Percentiles rank a stretch among this genome's conserved stretches.
Conservation (phyloP, 768 basidiomycete genomes). For the Postia placenta region DNA sequence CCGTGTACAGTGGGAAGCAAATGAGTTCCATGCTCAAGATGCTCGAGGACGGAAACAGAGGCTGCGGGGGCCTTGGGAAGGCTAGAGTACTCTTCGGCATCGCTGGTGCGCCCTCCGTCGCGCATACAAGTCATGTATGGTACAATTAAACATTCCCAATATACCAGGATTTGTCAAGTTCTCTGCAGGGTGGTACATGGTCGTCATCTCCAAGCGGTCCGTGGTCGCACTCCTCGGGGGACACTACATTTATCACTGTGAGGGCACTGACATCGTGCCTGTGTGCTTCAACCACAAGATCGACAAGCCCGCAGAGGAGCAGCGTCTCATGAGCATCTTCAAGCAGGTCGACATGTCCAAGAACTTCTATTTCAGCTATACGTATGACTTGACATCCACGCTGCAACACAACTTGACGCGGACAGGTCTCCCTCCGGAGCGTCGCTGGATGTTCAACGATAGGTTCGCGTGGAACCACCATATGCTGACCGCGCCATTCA, state of each 20-base stretch:
- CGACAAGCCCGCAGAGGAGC: conserved; percentile 86
- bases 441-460: conserved; percentile 71
- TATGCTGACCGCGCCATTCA: conserved; percentile 69
- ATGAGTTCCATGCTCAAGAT: conserved; percentile 90
- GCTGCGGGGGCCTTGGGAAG: conserved; percentile 80
- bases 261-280: conserved; percentile 79
- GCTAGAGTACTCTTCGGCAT: conserved; percentile 77
- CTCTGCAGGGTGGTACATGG: conserved; percentile 95
- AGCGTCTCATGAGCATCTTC: conserved; percentile 83
- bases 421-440: conserved; percentile 35
- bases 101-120: conserved; percentile 46
- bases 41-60: conserved; percentile 92
- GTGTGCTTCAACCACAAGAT: conserved; percentile 75
- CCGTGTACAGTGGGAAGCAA: conserved; percentile 82
- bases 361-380: conserved; percentile 98
- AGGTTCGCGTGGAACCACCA: conserved; percentile 95
- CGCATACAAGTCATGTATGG: background rate
- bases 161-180: conserved; percentile 82
- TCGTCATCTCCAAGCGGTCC: conserved; percentile 83
- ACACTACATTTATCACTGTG: conserved; percentile 95
- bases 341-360: conserved; percentile 98
- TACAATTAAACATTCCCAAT: conserved; percentile 1
- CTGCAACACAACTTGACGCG: conserved; percentile 84
- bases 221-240: conserved; percentile 93
- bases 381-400: conserved; percentile 95